These are phyloP conservation scores for Phytophthora cryptogea DNA, from an alignment of 352 stramenopile species.

Conservation along the genomic window DNA sequence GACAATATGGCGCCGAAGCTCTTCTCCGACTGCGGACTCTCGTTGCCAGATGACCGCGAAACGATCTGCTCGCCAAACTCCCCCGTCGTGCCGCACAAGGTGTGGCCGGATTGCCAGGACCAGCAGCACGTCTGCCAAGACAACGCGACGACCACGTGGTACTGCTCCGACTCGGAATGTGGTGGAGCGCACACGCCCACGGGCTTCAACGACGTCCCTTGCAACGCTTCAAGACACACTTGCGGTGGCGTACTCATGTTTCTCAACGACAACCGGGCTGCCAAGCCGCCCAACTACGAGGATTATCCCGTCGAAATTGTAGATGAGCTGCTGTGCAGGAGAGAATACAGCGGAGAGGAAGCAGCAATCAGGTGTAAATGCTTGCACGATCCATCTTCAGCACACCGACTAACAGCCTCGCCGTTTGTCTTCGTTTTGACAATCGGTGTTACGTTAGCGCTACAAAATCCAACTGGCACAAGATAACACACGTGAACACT, in stretches of 20 bases:
- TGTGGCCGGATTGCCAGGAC: slow-evolving; percentile 65
- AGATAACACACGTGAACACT: slow-evolving; percentile 16
- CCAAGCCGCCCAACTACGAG: slow-evolving; percentile 79
- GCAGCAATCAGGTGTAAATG: slow-evolving; percentile 52
- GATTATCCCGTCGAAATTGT: slow-evolving; percentile 75
- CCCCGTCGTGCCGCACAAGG: slow-evolving; percentile 51
- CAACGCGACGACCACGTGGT: slow-evolving; percentile 46
- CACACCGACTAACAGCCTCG: slow-evolving; percentile 6
- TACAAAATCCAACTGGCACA: slow-evolving; percentile 9
- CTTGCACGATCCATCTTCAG: slow-evolving; percentile 38
- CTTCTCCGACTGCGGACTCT: slow-evolving; percentile 70
- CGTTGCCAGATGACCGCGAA: slow-evolving; percentile 60
- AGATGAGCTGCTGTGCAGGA: slow-evolving; percentile 47
- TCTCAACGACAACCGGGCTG: slow-evolving; percentile 77
- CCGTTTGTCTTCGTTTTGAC: slow-evolving; percentile 12
- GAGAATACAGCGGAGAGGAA: slow-evolving; percentile 35
- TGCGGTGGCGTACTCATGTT: slow-evolving; percentile 68
- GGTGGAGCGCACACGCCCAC: slow-evolving; percentile 41
- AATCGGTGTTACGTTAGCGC: slow-evolving; percentile 11
- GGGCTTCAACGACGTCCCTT: slow-evolving; percentile 68
- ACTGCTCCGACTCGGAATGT: slow-evolving; percentile 56
- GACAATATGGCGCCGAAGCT: slow-evolving; percentile 45
- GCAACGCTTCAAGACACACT: slow-evolving; percentile 53
- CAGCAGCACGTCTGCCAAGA: slow-evolving; percentile 61
- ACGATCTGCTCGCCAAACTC: slow-evolving; percentile 66